These are phyloP conservation scores for Dendrobium nobile DNA, from an alignment of 106 monocot genomes.

Conservation along the genomic window DNA sequence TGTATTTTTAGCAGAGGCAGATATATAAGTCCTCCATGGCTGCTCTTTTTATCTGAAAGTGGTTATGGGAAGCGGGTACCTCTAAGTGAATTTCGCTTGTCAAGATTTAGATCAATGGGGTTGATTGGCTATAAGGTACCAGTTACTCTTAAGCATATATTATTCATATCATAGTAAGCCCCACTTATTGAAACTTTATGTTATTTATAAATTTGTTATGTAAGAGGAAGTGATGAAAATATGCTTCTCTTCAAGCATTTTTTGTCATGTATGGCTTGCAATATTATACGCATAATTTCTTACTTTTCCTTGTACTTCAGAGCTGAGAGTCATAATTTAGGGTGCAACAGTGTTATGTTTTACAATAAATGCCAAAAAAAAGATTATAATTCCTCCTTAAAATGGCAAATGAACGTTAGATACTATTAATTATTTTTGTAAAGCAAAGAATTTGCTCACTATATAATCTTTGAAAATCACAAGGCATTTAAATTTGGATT, in stretches of 20 bases:
- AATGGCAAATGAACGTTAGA: too few relatives aligned
- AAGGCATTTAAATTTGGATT: too few relatives aligned
- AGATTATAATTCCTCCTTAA: too few relatives aligned
- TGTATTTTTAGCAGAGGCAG: conserved; percentile 38
- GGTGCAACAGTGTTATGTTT: neutral
- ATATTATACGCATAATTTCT: neutral
- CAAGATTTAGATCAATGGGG: conserved; percentile 75
- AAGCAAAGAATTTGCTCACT: too few relatives aligned
- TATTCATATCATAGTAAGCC: neutral
- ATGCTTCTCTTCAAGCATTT: neutral
- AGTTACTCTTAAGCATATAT: neutral
- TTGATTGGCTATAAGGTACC: conserved; percentile 84
- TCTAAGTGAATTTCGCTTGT: conserved; percentile 57
- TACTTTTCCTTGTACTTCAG: neutral
- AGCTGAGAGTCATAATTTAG: neutral
- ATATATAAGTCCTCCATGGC: conserved; percentile 73
- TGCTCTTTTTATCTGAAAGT: conserved; percentile 83
- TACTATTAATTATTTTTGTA: too few relatives aligned
- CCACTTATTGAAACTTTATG: neutral
- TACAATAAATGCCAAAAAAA: neutral
- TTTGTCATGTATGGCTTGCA: neutral
- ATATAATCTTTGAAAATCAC: too few relatives aligned
- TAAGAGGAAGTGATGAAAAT: neutral
- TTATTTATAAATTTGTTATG: neutral
- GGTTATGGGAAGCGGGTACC: conserved; percentile 92